A percentile compares a stretch with the other conserved stretches of the same genome.
phyloP scores from a whole-genome alignment of 495 filamentous ascomycete genomes.

The Aspergillus sclerotiicarbonarius region DNA sequence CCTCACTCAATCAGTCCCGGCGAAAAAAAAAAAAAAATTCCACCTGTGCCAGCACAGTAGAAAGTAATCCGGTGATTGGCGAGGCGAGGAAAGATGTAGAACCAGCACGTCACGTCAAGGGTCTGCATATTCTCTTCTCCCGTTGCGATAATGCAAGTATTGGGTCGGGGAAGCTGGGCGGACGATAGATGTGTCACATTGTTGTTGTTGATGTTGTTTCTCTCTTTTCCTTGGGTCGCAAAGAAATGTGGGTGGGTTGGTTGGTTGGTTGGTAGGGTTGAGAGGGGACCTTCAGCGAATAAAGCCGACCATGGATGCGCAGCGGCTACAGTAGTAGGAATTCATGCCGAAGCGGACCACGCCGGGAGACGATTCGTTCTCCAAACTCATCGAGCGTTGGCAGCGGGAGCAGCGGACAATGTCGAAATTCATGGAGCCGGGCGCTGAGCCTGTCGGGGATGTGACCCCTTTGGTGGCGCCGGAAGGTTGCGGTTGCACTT shows the following conservation, averaged over 20 bases:
- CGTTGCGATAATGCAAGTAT: neutral
- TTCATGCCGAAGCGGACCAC: slow-evolving; percentile 73
- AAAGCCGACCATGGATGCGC: slow-evolving; percentile 69
- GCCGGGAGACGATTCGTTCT: slow-evolving; percentile 40
- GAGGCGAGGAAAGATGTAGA: slow-evolving; percentile 7
- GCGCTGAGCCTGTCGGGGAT: slow-evolving; percentile 20
- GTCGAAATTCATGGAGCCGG: slow-evolving; percentile 29
- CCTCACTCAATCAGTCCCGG: neutral
- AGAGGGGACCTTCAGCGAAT: slow-evolving; percentile 48
- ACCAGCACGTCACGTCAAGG: slow-evolving; percentile 1
- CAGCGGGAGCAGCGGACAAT: slow-evolving; percentile 51
- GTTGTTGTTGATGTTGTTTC: slow-evolving; percentile 9
- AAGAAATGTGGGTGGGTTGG: neutral
- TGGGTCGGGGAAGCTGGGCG: neutral
- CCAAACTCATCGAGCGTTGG: slow-evolving; percentile 47
- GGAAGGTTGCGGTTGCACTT: slow-evolving; percentile 34
- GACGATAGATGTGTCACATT: slow-evolving; percentile 7
- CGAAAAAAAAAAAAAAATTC: slow-evolving; percentile 3
- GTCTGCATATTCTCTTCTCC: neutral
- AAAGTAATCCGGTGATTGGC: slow-evolving; percentile 5
- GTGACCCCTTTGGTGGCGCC: slow-evolving; percentile 18
- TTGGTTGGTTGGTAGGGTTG: neutral
- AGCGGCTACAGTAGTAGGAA: slow-evolving; percentile 76
- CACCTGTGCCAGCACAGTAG: slow-evolving; percentile 21
- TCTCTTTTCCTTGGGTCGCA: slow-evolving; percentile 5